Percentiles rank a stretch among this genome's conserved stretches.
Conservation (phyloP, 192 early-diverging fungal genomes). For the Irineochytrium annulatum region DNA sequence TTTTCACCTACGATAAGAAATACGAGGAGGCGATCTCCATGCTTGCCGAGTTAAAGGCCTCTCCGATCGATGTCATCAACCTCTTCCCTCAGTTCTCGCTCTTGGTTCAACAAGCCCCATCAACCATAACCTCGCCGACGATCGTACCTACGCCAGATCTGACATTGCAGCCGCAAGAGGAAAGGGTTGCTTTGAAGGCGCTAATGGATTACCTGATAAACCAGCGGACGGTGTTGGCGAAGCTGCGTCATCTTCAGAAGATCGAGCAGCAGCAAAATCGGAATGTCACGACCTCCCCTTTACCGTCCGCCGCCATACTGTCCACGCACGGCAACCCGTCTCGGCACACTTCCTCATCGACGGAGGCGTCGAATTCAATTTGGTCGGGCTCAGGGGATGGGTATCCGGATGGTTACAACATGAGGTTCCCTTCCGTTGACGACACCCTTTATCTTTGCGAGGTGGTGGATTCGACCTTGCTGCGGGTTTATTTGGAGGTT, state of each 20-base stretch:
- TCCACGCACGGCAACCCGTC: conserved; percentile 1
- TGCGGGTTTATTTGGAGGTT: conserved; percentile 85
- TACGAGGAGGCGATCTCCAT: conserved; percentile 48
- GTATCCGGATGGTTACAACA: conserved; percentile 27
- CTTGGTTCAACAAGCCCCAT: conserved; percentile 13
- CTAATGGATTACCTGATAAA: conserved; percentile 86
- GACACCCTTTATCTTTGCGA: conserved; percentile 40
- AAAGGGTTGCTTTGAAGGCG: conserved; percentile 55
- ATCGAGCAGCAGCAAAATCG: too few relatives aligned
- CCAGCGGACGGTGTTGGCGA: conserved; percentile 71
- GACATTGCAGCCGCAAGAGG: too few relatives aligned
- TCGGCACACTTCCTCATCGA: not conserved
- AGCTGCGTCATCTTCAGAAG: conserved; percentile 34
- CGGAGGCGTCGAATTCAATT: conserved; percentile 17
- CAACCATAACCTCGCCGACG: too few relatives aligned
- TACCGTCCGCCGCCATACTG: too few relatives aligned
- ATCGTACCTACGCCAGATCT: too few relatives aligned
- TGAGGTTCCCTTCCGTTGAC: conserved; percentile 47
- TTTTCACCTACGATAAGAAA: conserved; percentile 45
- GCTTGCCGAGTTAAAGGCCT: conserved; percentile 48
- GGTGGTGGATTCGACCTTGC: conserved; percentile 79
- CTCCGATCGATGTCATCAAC: conserved; percentile 54
- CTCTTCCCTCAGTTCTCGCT: conserved; percentile 50
- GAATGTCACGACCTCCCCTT: too few relatives aligned
- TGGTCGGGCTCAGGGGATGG: conserved; percentile 30